Evolutionary conservation across 2,329 filamentous ascomycete species (phyloP).

Genomic region (Aspergillus persii): DNA sequence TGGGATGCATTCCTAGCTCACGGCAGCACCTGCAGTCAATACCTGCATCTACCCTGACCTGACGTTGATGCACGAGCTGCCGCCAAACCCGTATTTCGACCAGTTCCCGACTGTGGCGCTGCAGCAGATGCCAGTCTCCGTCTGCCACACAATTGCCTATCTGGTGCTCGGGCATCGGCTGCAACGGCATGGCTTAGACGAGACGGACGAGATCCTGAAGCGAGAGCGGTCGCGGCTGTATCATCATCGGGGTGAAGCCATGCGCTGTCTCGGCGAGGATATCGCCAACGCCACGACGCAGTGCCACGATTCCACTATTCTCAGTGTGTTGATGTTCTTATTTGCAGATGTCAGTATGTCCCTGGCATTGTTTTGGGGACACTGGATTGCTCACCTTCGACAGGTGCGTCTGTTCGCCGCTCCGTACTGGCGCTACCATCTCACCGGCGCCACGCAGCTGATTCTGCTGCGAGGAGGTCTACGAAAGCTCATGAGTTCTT

Average conservation of each 20-base stretch:
- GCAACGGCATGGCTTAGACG: background rate
- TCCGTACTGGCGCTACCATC: conserved; percentile 6
- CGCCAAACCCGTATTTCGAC: conserved; percentile 2
- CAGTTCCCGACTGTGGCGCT: background rate
- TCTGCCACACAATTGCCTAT: conserved; percentile 6
- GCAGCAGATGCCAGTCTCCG: background rate
- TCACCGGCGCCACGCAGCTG: conserved; percentile 4
- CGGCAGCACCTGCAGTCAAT: conserved; percentile 1
- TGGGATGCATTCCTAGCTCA: background rate
- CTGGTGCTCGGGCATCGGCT: conserved; percentile 5
- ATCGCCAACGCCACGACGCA: background rate
- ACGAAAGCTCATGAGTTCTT: background rate
- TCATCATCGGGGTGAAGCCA: conserved; percentile 7
- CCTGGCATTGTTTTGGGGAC: no score
- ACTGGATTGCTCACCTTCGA: background rate
- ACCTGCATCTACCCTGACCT: background rate
- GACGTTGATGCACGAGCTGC: conserved; percentile 2
- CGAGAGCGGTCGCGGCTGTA: conserved; percentile 1
- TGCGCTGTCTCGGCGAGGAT: background rate
- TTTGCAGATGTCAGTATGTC: conserved; percentile 6
- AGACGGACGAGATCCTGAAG: background rate
- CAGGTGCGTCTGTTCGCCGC: conserved; percentile 6
- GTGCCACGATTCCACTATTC: conserved; percentile 1
- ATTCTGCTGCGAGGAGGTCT: conserved; percentile 6
- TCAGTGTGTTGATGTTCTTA: conserved; percentile 7